These are phyloP conservation scores for Metarhizium anisopliae DNA, from an alignment of 2,329 filamentous ascomycete genomes.

Conservation along the genomic window DNA sequence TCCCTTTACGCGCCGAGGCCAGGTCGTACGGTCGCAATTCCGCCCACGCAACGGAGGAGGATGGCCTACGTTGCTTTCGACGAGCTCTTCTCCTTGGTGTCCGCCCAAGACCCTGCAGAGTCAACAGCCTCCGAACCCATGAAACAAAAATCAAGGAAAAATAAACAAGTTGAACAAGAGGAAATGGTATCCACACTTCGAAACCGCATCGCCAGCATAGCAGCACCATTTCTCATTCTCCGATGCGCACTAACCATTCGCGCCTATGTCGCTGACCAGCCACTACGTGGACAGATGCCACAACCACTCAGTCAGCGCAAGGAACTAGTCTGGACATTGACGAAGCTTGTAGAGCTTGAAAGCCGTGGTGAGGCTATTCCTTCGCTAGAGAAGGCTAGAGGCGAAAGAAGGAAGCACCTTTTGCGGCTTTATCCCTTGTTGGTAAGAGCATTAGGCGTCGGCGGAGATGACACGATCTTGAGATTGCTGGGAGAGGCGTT, in stretches of 20 bases:
- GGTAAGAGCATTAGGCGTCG: constrained; percentile 48
- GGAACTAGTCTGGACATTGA: constrained; percentile 67
- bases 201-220: constrained; percentile 60
- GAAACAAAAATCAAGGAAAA: background rate
- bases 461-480: constrained; percentile 53
- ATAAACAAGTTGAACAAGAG: background rate
- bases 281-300: constrained; percentile 79
- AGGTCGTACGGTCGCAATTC: constrained; percentile 63
- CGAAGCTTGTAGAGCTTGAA: constrained; percentile 54
- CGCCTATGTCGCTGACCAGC: constrained; percentile 83
- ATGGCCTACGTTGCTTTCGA: constrained; percentile 78
- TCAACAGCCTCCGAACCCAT: background rate
- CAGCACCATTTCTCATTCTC: constrained; percentile 73
- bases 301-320: constrained; percentile 73
- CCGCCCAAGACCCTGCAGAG: constrained; percentile 22
- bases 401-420: constrained; percentile 63
- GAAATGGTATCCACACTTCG: constrained; percentile 26
- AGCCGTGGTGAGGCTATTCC: constrained; percentile 66
- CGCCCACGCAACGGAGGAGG: constrained; percentile 53
- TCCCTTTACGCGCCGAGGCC: constrained; percentile 54
- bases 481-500: constrained; percentile 50
- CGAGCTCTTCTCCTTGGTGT: constrained; percentile 64
- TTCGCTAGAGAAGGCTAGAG: constrained; percentile 37
- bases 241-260: constrained; percentile 74
- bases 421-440: constrained; percentile 73